A percentile compares a stretch with the other conserved stretches of the same genome.
phyloP scores from a whole-genome alignment of 2,329 filamentous ascomycete species.

The Podosphaera xanthii region DNA sequence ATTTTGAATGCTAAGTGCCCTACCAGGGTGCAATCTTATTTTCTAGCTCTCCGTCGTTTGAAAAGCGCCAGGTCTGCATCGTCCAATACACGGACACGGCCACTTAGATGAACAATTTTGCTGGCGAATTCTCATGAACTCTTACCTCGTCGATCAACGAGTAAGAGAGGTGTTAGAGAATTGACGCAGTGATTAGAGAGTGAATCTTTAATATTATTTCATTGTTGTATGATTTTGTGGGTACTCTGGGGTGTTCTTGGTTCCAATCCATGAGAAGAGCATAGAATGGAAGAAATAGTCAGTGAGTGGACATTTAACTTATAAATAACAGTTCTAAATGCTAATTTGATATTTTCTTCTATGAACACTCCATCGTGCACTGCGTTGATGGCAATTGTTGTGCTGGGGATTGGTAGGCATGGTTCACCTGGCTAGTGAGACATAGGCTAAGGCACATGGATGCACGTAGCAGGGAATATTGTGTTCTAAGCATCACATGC shows the following conservation, averaged over 20 bases:
- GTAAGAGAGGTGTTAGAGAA: not conserved
- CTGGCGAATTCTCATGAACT: not conserved
- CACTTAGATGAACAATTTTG: not conserved
- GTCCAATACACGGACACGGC: conserved; percentile 1
- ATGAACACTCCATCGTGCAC: conserved; percentile 12
- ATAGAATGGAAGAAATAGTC: conserved; percentile 6
- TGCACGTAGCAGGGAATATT: no score
- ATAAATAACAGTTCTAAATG: conserved; percentile 9
- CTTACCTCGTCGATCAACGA: not conserved
- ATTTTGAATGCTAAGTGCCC: conserved; percentile 4
- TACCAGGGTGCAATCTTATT: conserved; percentile 4
- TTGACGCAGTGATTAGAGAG: conserved; percentile 1
- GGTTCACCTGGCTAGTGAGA: no score
- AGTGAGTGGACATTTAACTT: conserved; percentile 13
- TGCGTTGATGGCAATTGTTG: not conserved
- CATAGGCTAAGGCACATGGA: no score
- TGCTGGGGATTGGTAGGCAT: no score
- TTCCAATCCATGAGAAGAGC: conserved; percentile 2
- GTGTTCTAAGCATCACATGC: no score
- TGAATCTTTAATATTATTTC: not conserved
- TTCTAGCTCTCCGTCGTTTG: conserved; percentile 7
- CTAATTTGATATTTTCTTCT: conserved; percentile 11
- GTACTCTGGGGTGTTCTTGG: conserved; percentile 1
- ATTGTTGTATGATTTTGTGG: no score
- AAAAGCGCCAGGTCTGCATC: conserved; percentile 6